A percentile compares a stretch with the other conserved stretches of the same genome.
Evolutionary conservation across 106 monocot genomes (phyloP).

Genomic region (Dendrobium huoshanense): DNA sequence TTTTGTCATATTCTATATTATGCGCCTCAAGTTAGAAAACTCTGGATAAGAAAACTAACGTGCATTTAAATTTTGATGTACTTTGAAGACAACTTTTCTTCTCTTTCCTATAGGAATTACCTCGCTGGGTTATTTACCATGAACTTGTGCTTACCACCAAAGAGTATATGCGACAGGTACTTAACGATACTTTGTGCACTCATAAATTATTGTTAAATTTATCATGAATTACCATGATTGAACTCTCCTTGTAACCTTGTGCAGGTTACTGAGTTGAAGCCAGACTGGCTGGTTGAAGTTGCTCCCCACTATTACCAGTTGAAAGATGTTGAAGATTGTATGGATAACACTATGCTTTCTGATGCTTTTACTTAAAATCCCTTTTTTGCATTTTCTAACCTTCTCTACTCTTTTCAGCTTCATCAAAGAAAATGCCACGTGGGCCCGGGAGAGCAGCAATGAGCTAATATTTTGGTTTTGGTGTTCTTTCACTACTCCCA

Average conservation of each 20-base stretch:
- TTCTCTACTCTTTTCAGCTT: slow-evolving; percentile 25
- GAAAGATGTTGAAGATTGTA: slow-evolving; percentile 66
- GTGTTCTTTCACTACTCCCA: too few relatives aligned
- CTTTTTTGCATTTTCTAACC: background rate
- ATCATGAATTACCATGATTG: background rate
- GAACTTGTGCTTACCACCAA: slow-evolving; percentile 91
- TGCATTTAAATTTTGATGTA: background rate
- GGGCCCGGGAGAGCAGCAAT: slow-evolving; percentile 35
- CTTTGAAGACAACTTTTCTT: background rate
- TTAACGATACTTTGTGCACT: background rate
- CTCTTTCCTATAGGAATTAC: slow-evolving; percentile 42
- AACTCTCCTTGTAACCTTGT: background rate
- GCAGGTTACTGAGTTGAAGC: slow-evolving; percentile 35
- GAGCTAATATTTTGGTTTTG: slow-evolving; percentile 2
- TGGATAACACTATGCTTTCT: background rate
- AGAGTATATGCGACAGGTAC: slow-evolving; percentile 95
- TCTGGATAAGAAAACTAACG: background rate
- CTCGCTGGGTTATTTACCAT: slow-evolving; percentile 89
- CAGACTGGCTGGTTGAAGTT: slow-evolving; percentile 40
- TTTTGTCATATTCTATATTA: too few relatives aligned
- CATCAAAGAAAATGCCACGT: slow-evolving; percentile 74
- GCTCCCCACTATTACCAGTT: slow-evolving; percentile 37
- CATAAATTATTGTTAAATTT: background rate
- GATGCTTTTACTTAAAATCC: too few relatives aligned
- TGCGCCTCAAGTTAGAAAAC: background rate